phyloP scores from a whole-genome alignment of 2,329 filamentous ascomycete species.

The Colletotrichum abscissum region DNA sequence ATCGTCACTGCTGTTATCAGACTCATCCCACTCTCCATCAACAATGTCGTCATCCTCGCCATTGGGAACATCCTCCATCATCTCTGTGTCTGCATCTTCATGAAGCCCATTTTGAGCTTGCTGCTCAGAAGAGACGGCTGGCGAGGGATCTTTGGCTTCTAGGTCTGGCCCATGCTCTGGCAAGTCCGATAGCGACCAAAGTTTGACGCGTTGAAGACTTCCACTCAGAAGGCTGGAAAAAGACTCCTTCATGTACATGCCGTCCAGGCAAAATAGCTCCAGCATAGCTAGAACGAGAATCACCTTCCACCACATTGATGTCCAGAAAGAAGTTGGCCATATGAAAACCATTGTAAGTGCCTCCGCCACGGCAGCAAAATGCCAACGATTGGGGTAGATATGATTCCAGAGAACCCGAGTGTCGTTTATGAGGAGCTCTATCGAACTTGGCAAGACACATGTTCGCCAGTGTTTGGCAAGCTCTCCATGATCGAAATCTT shows the following conservation, averaged over 20 bases:
- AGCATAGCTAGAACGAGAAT: background rate
- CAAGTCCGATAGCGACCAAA: background rate
- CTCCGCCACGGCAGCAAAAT: background rate
- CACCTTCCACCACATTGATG: background rate
- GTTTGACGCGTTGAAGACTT: background rate
- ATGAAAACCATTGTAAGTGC: background rate
- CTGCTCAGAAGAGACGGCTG: background rate
- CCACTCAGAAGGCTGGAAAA: background rate
- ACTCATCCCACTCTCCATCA: background rate
- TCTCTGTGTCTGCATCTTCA: background rate
- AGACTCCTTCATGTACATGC: background rate
- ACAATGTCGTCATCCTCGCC: background rate
- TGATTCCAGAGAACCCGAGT: background rate
- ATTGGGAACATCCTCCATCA: background rate
- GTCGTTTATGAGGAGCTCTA: background rate
- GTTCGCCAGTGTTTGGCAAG: background rate
- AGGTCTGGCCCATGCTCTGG: background rate
- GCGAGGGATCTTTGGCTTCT: background rate
- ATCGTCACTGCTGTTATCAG: background rate
- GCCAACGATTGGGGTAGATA: background rate
- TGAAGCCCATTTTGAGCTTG: background rate
- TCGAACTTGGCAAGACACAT: background rate
- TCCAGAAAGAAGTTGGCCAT: background rate
- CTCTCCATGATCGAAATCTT: background rate
- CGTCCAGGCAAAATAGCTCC: background rate